phyloP scores from a whole-genome alignment of 2,329 filamentous ascomycete species.

The Aspergillus fijiensis region DNA sequence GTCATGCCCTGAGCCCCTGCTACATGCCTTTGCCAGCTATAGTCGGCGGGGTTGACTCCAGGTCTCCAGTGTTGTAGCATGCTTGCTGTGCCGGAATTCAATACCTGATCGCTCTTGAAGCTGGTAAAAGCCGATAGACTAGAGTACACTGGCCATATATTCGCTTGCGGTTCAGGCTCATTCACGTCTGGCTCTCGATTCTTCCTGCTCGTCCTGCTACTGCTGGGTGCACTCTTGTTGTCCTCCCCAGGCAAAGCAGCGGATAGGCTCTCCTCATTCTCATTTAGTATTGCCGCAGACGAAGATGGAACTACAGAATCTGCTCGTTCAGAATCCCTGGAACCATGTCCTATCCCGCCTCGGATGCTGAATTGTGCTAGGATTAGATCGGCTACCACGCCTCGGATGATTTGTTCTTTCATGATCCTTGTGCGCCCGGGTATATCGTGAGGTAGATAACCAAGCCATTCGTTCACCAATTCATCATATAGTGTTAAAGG shows the following conservation, averaged over 20 bases:
- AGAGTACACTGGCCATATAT: constrained; percentile 13
- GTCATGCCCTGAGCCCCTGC: constrained; percentile 19
- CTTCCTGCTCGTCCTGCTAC: background rate
- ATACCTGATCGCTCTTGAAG: constrained; percentile 22
- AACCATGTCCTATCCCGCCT: constrained; percentile 10
- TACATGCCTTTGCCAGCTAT: constrained; percentile 33
- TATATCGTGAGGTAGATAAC: constrained; percentile 31
- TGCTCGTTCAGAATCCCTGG: background rate
- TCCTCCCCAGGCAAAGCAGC: background rate
- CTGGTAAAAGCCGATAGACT: constrained; percentile 33
- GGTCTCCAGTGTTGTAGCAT: constrained; percentile 40
- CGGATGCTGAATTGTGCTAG: constrained; percentile 33
- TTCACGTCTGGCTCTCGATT: background rate
- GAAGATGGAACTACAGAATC: background rate
- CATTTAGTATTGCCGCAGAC: background rate
- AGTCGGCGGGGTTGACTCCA: constrained; percentile 33
- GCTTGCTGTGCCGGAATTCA: constrained; percentile 25
- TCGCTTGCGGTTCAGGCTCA: background rate
- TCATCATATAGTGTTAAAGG: constrained; percentile 36
- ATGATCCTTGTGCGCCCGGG: constrained; percentile 38
- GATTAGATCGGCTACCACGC: constrained; percentile 37
- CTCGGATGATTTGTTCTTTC: constrained; percentile 41
- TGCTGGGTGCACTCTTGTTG: background rate
- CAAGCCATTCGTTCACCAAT: constrained; percentile 40
- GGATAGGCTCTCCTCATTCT: background rate